Base-by-base conservation (phyloP, 805 yeast species). In the Millerozyma acaciae region DNA sequence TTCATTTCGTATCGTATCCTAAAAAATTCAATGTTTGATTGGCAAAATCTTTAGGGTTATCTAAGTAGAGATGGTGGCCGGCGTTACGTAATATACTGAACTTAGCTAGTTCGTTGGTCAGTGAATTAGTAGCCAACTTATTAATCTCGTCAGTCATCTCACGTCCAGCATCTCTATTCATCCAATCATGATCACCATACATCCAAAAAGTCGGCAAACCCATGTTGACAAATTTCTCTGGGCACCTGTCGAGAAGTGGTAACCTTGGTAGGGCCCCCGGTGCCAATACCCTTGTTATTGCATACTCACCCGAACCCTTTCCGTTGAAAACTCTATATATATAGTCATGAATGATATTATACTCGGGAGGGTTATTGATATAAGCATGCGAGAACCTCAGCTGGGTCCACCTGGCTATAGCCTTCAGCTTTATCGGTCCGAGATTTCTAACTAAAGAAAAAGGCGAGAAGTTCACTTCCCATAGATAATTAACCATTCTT, bases 141-240 rank as follows among this genome's bases (percentile, higher is more conserved):
- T 55, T 55, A 23, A 55, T 53, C 30, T 55, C 60, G 8, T 60
- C 50, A 10, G 62, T 67, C 33, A 54, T 60, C 23, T 68, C 60
- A 24, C 60, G 50, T 2, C 87, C 87, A 8, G 80, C 83, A 28
- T 64, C 68, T 33, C 66, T 73, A 39, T 75, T 74, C 86, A 80
- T 80, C 87, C 87, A 80, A 51, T 80, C 87, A 23, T 55, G 60
- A 38, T 78, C 84, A 7, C 87, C 87, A 45, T 80, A 80, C 16
- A 78, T 40, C 80, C 83, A 77, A 19, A 77, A 51, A 1, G 76
- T 64, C 3, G 76, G 76, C 10, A 73, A 42, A 38, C 48, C 31
- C 67, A 54, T 29, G 43, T 58, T 10, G 65, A 77, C 44, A 68
- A 54, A 56, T 38, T 42, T 49, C 25, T 53, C 48, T 1, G 73